A percentile compares a stretch with the other conserved stretches of the same genome.
These are phyloP conservation scores for Carex sylvatica DNA, from an alignment of 202 grass and related monocot species.

Conservation along the genomic window DNA sequence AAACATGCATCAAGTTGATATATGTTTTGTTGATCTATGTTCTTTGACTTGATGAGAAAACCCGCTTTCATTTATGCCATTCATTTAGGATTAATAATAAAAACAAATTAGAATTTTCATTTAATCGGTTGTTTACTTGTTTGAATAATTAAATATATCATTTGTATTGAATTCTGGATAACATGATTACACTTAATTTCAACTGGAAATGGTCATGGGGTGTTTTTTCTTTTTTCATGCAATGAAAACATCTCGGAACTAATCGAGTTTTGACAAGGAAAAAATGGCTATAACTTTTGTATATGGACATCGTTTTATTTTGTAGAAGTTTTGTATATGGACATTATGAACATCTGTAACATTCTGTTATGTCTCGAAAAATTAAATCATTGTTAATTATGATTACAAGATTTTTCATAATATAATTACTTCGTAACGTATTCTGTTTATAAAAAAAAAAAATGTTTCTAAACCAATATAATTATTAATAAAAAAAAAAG, in stretches of 20 bases:
- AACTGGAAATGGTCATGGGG: background rate
- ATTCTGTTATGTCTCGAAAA: too few relatives aligned
- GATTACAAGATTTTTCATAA: too few relatives aligned
- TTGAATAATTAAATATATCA: background rate
- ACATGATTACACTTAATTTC: background rate
- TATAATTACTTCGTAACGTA: too few relatives aligned
- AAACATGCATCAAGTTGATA: constrained; percentile 3
- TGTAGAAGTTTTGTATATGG: background rate
- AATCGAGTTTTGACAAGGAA: background rate
- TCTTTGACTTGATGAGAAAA: constrained; percentile 8
- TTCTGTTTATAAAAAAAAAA: too few relatives aligned
- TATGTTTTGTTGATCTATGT: background rate
- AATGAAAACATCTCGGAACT: background rate
- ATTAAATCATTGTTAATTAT: too few relatives aligned
- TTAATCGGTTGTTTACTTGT: background rate
- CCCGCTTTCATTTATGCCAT: background rate
- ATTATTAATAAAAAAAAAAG: too few relatives aligned
- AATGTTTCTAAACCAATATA: too few relatives aligned
- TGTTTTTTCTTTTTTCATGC: background rate
- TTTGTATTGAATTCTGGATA: background rate
- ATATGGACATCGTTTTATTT: too few relatives aligned
- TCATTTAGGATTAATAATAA: constrained; percentile 10
- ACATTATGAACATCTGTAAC: too few relatives aligned
- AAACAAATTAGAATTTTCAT: background rate
- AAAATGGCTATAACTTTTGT: too few relatives aligned